Evolutionary conservation across 768 basidiomycete species (phyloP).

Genomic region (Macrolepiota albuminosa): DNA sequence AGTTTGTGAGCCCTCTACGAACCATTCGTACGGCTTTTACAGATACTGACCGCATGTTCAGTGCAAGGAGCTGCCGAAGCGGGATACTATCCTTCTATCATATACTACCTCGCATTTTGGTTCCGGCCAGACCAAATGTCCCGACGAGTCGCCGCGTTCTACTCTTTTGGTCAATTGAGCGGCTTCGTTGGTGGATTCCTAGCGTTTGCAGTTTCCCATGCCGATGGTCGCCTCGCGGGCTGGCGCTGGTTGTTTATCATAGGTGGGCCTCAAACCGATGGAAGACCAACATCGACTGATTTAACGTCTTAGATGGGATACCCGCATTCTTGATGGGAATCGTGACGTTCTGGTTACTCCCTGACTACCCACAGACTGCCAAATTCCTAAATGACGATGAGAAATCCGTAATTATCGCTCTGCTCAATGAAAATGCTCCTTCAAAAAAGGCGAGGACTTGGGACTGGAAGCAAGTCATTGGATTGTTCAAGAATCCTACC

Average conservation of each 20-base stretch:
- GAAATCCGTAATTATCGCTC: conserved; percentile 3
- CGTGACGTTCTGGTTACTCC: conserved; percentile 8
- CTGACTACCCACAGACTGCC: conserved; percentile 13
- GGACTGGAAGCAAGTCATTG: conserved; percentile 7
- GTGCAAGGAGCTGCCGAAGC: conserved; percentile 15
- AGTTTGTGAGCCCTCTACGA: conserved; percentile 3
- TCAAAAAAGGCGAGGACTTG: conserved; percentile 11
- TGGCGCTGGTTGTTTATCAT: conserved; percentile 16
- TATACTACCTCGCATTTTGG: conserved; percentile 16
- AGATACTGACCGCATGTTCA: background rate
- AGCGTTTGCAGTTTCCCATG: conserved; percentile 9
- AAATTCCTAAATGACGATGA: conserved; percentile 9
- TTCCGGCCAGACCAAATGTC: conserved; percentile 11
- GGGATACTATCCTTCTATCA: conserved; percentile 14
- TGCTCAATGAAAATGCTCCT: conserved; percentile 6
- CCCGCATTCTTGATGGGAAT: conserved; percentile 12
- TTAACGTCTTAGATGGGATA: conserved; percentile 2
- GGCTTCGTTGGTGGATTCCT: conserved; percentile 13
- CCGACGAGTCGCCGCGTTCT: conserved; percentile 9
- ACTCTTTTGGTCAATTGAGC: conserved; percentile 13
- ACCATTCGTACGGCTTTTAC: background rate
- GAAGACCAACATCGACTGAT: background rate
- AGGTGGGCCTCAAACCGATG: background rate
- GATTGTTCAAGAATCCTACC: conserved; percentile 8
- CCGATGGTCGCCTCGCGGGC: conserved; percentile 12